These are phyloP conservation scores for Bryoglossum gracile DNA, from an alignment of 495 filamentous ascomycete genomes.

Conservation along the genomic window DNA sequence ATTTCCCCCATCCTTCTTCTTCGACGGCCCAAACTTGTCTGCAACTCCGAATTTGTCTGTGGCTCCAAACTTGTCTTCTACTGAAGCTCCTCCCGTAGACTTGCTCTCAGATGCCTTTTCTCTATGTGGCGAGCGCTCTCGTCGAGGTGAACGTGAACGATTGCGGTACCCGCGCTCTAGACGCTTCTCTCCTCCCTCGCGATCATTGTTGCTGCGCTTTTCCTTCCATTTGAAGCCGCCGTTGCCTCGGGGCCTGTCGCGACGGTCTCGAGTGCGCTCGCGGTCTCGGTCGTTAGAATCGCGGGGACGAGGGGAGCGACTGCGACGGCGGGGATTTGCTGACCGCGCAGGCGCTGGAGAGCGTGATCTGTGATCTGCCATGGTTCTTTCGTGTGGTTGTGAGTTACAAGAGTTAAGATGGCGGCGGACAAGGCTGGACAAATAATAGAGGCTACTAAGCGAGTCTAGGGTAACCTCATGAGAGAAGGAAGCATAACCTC, in stretches of 20 bases:
- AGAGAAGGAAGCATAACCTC: too few species aligned
- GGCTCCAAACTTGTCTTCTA: slow-evolving; percentile 25
- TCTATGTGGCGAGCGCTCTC: slow-evolving; percentile 10
- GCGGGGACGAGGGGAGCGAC: slow-evolving; percentile 31
- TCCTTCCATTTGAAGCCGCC: slow-evolving; percentile 64
- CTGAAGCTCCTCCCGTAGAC: not conserved
- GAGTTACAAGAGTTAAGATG: too few species aligned
- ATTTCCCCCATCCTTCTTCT: not conserved
- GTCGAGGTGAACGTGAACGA: slow-evolving; percentile 20
- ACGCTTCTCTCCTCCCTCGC: slow-evolving; percentile 33
- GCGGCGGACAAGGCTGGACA: too few species aligned
- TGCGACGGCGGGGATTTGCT: slow-evolving; percentile 11
- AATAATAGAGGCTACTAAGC: too few species aligned
- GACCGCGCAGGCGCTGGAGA: slow-evolving; percentile 32
- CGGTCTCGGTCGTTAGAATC: slow-evolving; percentile 13
- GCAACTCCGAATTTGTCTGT: slow-evolving; percentile 25
- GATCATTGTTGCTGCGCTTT: slow-evolving; percentile 43
- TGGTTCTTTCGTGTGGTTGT: too few species aligned
- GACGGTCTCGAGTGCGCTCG: slow-evolving; percentile 20
- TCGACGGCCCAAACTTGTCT: slow-evolving; percentile 22
- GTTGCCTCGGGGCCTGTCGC: slow-evolving; percentile 35
- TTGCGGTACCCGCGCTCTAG: slow-evolving; percentile 52
- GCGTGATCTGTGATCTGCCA: too few species aligned
- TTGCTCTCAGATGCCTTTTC: not conserved
- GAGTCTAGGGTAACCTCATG: too few species aligned